A percentile compares a stretch with the other conserved stretches of the same genome.
phyloP scores from a whole-genome alignment of 140 eudicot genomes.

The Flaveria floridana region DNA sequence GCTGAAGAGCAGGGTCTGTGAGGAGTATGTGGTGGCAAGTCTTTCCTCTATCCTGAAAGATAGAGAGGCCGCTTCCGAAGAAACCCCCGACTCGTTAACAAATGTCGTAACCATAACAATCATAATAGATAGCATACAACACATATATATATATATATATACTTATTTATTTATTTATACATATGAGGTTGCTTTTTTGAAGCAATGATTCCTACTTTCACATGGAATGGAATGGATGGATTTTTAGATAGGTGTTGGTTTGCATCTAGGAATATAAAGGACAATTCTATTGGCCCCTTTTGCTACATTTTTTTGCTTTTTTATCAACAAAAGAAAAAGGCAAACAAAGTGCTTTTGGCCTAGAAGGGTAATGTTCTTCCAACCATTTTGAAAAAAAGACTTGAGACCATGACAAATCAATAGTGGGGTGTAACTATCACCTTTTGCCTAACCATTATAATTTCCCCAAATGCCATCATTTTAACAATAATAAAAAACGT shows the following conservation, averaged over 20 bases:
- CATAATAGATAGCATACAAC: too few relatives aligned
- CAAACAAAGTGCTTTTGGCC: constrained; percentile 38
- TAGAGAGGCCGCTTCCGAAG: too few relatives aligned
- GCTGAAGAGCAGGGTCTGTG: too few relatives aligned
- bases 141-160: too few relatives aligned
- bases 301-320: constrained; percentile 26
- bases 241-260: constrained; percentile 41
- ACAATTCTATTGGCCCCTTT: constrained; percentile 32
- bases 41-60: too few relatives aligned
- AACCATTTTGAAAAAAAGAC: constrained; percentile 37
- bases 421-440: constrained; percentile 41
- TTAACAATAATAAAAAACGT: constrained; percentile 18
- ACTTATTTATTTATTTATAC: too few relatives aligned
- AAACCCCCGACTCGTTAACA: too few relatives aligned
- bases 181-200: too few relatives aligned
- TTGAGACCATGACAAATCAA: constrained; percentile 33
- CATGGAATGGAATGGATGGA: constrained; percentile 45
- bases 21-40: too few relatives aligned
- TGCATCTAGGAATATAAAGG: constrained; percentile 43
- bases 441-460: constrained; percentile 40
- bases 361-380: constrained; percentile 39
- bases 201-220: constrained; percentile 38
- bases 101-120: too few relatives aligned
- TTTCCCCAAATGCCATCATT: constrained; percentile 28
- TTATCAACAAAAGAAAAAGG: constrained; percentile 23